Conservation (phyloP, 202 grass and related monocot genomes). For the Sporobolus alterniflorus region DNA sequence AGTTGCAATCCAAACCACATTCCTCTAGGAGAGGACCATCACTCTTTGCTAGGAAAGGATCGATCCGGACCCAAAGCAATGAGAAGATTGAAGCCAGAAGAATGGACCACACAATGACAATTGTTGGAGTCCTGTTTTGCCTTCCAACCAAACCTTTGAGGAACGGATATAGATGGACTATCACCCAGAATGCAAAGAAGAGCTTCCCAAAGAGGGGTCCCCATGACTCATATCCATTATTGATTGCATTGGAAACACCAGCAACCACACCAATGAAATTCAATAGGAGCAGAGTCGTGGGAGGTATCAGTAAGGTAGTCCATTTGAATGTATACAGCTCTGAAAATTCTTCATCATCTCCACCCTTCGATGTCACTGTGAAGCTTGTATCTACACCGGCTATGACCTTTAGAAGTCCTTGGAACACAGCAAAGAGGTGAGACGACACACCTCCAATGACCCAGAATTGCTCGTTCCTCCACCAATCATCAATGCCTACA, state of each 20-base stretch:
- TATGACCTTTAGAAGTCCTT: constrained; percentile 87
- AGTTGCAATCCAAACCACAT: constrained; percentile 91
- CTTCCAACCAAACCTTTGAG: constrained; percentile 90
- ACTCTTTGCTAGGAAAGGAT: constrained; percentile 81
- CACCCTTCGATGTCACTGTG: constrained; percentile 85
- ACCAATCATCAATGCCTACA: constrained; percentile 83
- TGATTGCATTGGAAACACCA: constrained; percentile 84
- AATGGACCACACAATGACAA: constrained; percentile 95
- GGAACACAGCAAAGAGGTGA: constrained; percentile 86
- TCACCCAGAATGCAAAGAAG: constrained; percentile 97
- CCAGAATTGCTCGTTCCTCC: constrained; percentile 94
- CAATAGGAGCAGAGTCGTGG: constrained; percentile 78
- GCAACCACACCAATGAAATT: constrained; percentile 94
- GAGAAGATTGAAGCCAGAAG: constrained; percentile 91
- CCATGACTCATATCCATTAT: constrained; percentile 94
- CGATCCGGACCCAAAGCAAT: constrained; percentile 75
- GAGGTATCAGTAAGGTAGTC: constrained; percentile 85
- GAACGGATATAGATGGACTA: constrained; percentile 90
- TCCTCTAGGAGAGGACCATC: constrained; percentile 79
- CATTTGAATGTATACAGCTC: constrained; percentile 94
- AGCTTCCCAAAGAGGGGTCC: constrained; percentile 90
- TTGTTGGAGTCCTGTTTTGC: constrained; percentile 93
- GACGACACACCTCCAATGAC: constrained; percentile 92
- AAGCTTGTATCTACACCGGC: constrained; percentile 88
- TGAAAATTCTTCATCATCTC: constrained; percentile 86